A percentile compares a stretch with the other conserved stretches of the same genome.
phyloP scores from a whole-genome alignment of 345 rosid genomes.

The Rhodomyrtus tomentosa region DNA sequence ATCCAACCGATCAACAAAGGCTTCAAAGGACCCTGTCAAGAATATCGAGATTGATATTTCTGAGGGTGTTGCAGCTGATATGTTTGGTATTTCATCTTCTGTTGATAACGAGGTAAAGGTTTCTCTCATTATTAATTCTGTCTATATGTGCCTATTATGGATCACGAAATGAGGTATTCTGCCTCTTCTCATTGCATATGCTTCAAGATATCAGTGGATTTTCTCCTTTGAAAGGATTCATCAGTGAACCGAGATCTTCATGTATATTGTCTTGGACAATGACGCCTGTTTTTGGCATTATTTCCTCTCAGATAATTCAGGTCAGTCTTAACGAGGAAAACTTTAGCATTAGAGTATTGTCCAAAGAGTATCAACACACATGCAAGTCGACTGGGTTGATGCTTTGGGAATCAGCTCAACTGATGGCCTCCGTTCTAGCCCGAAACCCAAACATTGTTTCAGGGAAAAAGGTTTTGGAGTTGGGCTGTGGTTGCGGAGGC shows the following conservation, averaged over 20 bases:
- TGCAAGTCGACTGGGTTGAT: conserved; percentile 89
- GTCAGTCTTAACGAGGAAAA: conserved; percentile 24
- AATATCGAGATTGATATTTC: conserved; percentile 56
- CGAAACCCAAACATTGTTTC: conserved; percentile 61
- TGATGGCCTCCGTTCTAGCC: conserved; percentile 68
- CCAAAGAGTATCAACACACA: conserved; percentile 81
- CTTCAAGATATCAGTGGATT: neutral
- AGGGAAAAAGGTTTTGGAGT: conserved; percentile 58
- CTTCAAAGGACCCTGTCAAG: conserved; percentile 9
- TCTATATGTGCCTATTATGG: neutral
- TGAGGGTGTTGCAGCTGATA: conserved; percentile 62
- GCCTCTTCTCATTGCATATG: neutral
- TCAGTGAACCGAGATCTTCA: neutral
- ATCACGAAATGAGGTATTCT: neutral
- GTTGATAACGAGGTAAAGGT: conserved; percentile 42
- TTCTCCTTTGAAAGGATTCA: neutral
- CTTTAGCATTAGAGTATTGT: conserved; percentile 45
- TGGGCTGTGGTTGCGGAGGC: conserved; percentile 79
- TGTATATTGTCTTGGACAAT: neutral
- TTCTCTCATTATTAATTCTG: neutral
- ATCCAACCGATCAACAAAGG: conserved; percentile 1
- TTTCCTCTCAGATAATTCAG: conserved; percentile 29
- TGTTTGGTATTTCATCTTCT: conserved; percentile 60
- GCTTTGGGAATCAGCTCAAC: conserved; percentile 91
- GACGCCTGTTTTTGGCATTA: neutral